Percentiles rank a stretch among this genome's conserved stretches.
Evolutionary conservation across 1,284 basidiomycete genomes (phyloP).

Genomic region (Phaffia rhodozyma): DNA sequence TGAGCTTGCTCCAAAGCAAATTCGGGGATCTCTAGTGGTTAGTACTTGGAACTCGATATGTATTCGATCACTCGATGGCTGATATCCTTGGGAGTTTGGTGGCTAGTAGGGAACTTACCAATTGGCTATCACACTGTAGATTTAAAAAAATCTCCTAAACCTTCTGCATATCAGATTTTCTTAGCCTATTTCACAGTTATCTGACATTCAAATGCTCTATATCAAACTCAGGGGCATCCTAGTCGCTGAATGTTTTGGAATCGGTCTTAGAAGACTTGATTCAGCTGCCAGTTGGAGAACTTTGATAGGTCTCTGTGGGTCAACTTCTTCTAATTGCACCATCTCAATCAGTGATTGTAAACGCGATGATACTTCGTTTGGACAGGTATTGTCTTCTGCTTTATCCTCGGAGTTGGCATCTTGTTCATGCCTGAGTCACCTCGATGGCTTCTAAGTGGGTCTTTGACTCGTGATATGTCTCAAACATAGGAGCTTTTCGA

Average conservation of each 20-base stretch:
- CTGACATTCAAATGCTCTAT: conserved; percentile 30
- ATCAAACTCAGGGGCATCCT: no score
- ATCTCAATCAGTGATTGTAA: background rate
- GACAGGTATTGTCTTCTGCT: conserved; percentile 55
- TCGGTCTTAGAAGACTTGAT: conserved; percentile 30
- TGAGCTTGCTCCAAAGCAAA: conserved; percentile 54
- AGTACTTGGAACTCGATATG: no score
- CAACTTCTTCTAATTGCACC: no score
- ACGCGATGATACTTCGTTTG: conserved; percentile 45
- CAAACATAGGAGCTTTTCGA: background rate
- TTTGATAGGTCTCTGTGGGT: conserved; percentile 9
- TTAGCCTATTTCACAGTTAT: no score
- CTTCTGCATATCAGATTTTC: no score
- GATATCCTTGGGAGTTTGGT: no score
- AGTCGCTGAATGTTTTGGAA: conserved; percentile 27
- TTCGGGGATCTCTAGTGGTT: conserved; percentile 56
- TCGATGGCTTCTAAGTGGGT: conserved; percentile 28
- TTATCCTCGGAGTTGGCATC: conserved; percentile 55
- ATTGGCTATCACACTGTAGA: conserved; percentile 53
- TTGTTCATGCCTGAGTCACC: conserved; percentile 64
- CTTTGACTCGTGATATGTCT: background rate
- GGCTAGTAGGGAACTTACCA: conserved; percentile 43
- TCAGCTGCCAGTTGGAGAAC: conserved; percentile 7
- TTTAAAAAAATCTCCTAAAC: background rate
- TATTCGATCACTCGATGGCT: no score